Base-by-base conservation (phyloP, 2,329 filamentous ascomycete genomes). In the Neocatenulostroma microsporum region DNA sequence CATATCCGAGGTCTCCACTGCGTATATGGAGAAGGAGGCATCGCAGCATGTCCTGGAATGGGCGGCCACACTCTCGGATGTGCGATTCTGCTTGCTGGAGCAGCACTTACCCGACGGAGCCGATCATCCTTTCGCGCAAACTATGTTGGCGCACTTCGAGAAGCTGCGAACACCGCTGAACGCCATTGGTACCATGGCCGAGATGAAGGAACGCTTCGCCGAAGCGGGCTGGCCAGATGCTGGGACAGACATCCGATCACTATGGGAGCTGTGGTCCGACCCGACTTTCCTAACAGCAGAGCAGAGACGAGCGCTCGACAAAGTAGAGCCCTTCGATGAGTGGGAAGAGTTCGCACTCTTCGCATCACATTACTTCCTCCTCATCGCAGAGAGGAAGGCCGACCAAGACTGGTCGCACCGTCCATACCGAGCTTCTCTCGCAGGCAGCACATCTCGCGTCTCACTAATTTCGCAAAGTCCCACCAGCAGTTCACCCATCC, bases 261-360 rank as follows among this genome's bases (percentile, higher is more conserved):
- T 95, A 9, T 94, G 88, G 85, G 74, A 86, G 37, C 67, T 87
- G 1, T 95, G 88, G 88, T 76, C 73, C 9, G 76, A 83, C 46
- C 66, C 76, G 11, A 55, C 64, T 2, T 88, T 88, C 56, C 62
- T 94, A 14, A 68, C 67, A 5, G 53, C 70, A 1, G 61, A 69
- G 1, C 72, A 84, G 43, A 73, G 84, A 45, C 64, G 57, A 23
- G 63, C 63, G 9, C 62, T 95, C 11, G 81, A 94, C 49, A 55
- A 64, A 1, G 61, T 87, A 12, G 89, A 95, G 54, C 78, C 82
- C 1, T 95, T 96, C 55, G 89, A 96, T 58, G 88, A 95, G 61
- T 94, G 86, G 86, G 89, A 96, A 60, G 89, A 95, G 53, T 87
- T 95, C 55, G 79, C 82, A 2, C 67, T 94, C 1, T 94, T 93